Base-by-base conservation (phyloP, 768 basidiomycete genomes). In the Hebeloma cylindrosporum region DNA sequence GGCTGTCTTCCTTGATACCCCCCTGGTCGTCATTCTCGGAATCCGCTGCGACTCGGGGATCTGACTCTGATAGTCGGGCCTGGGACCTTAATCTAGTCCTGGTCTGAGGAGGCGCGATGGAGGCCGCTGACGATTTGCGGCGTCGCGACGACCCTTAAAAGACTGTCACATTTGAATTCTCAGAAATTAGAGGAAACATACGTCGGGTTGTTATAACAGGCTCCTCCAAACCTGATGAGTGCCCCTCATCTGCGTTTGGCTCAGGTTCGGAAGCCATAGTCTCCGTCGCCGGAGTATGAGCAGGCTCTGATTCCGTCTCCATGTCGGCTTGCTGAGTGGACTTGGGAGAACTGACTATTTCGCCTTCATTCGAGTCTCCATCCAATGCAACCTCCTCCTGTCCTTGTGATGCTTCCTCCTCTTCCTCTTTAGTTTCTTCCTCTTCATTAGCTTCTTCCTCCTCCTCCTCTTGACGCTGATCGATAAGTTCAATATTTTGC, bases 141-240 rank as follows among this genome's bases (percentile, higher is more conserved):
- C 65, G 67, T 23, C 72, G 67, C 27, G 68, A 62, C 5, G 73
- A 72, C 26, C 71, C 74, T 72, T 20, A 16, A 28, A 18, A 22
- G 17, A 16, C 29, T 25, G 11, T 55, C 16, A 43, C 35, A 27
- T n/a, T 20, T 1, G n/a, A 35, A 29, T n/a, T 35, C 30, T 20
- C 28, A 29, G 11, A 43, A 45, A 30, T 7, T 10, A 23, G 10
- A 45, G 10, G 32, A n/a, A n/a, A 55, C 66, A 38, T 57, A 72
- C 71, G 67, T 47, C 69, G 60, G 5, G 62, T 63, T 20, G 52
- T 54, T 42, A 50, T 43, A 9, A 55, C 27, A 17, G 54, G 58
- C 25, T 56, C 61, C 36, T 62, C 61, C 18, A 40, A 42, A 23
- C 49, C 52, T 28, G 51, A 54, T 9, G 47, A 41, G 21, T 43